A percentile compares a stretch with the other conserved stretches of the same genome.
phyloP scores from a whole-genome alignment of 108 stramenopile genomes.

The Seminavis robusta region DNA sequence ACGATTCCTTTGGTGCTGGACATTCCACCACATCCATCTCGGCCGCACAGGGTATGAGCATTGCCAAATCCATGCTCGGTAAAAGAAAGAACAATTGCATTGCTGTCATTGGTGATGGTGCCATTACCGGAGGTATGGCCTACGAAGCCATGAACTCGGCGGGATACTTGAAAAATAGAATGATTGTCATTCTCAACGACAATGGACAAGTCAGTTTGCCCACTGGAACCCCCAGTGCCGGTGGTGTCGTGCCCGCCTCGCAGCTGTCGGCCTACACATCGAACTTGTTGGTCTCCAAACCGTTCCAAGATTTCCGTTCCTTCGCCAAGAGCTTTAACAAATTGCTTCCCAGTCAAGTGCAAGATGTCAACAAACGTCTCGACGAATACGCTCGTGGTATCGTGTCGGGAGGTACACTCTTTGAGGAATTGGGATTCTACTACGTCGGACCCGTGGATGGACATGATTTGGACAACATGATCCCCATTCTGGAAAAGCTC shows the following conservation, averaged over 20 bases:
- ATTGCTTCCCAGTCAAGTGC: conserved; percentile 88
- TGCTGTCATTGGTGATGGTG: conserved; percentile 97
- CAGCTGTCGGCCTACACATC: conserved; percentile 91
- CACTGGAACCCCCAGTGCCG: conserved; percentile 94
- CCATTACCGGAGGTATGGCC: conserved; percentile 98
- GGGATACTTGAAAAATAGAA: conserved; percentile 87
- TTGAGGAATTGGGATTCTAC: conserved; percentile 98
- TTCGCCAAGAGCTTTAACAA: conserved; percentile 93
- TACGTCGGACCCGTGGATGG: conserved; percentile 98
- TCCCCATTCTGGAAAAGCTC: conserved; percentile 94
- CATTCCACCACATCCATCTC: conserved; percentile 92
- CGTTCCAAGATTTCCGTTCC: conserved; percentile 93
- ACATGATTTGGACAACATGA: conserved; percentile 95
- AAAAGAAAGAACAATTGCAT: conserved; percentile 93
- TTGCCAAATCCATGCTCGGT: conserved; percentile 82
- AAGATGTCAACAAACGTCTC: conserved; percentile 95
- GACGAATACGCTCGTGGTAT: conserved; percentile 97
- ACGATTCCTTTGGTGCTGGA: conserved; percentile 96
- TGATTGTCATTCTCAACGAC: conserved; percentile 97
- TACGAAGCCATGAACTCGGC: conserved; percentile 99
- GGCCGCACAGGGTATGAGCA: conserved; percentile 94
- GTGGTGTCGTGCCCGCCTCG: conserved; percentile 86
- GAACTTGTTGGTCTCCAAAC: conserved; percentile 89
- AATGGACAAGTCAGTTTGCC: conserved; percentile 98
- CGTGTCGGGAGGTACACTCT: conserved; percentile 93